A percentile compares a stretch with the other conserved stretches of the same genome.
These are phyloP conservation scores for Melastoma candidum DNA, from an alignment of 441 rosid species.

Conservation along the genomic window DNA sequence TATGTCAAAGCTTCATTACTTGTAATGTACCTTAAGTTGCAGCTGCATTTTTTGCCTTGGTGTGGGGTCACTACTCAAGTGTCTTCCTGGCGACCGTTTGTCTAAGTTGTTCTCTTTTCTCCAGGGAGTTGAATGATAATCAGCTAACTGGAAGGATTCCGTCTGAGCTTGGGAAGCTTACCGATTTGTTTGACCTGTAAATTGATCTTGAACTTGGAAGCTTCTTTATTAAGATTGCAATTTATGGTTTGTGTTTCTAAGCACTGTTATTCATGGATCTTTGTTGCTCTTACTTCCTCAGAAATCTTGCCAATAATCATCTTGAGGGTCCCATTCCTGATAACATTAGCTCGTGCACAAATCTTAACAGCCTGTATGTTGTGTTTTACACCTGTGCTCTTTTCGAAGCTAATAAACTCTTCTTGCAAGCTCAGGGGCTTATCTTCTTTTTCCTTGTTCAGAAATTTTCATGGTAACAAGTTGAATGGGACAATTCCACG, in stretches of 20 bases:
- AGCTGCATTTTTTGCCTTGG: background rate
- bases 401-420: background rate
- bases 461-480: conserved; percentile 81
- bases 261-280: background rate
- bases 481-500: conserved; percentile 69
- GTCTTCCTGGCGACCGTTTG: no score
- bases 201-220: background rate
- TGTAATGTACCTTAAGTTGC: conserved; percentile 26
- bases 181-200: conserved; percentile 88
- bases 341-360: conserved; percentile 76
- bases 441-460: conserved; percentile 19
- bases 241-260: background rate
- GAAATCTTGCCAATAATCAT: conserved; percentile 76
- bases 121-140: conserved; percentile 88
- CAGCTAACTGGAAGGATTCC: conserved; percentile 62
- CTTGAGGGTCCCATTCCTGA: conserved; percentile 82
- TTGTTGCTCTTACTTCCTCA: conserved; percentile 14
- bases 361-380: conserved; percentile 81
- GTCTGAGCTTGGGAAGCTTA: conserved; percentile 87
- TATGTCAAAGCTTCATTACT: conserved; percentile 89
- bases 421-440: background rate
- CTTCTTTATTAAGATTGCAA: background rate
- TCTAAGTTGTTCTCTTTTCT: background rate
- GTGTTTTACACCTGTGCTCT: conserved; percentile 1
- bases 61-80: background rate